phyloP scores from a whole-genome alignment of 257 asterid species.

The Buddleja alternifolia region DNA sequence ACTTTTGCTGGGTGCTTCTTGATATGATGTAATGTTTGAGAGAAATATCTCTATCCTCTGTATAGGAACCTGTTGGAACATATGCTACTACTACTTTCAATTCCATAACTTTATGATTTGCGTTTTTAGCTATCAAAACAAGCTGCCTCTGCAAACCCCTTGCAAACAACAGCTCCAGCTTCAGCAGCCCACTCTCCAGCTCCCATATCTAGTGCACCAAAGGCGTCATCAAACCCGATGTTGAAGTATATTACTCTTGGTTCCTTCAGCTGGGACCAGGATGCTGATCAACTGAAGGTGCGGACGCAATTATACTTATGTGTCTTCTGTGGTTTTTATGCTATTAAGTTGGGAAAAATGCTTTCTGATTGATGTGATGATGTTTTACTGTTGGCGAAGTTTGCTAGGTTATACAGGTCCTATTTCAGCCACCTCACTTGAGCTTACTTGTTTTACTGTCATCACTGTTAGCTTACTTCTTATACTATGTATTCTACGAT shows the following conservation, averaged over 20 bases:
- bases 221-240: constrained; percentile 35
- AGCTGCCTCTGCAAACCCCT: constrained; percentile 37
- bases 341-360: neutral
- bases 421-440: neutral
- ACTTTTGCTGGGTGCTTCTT: too few species aligned
- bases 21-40: neutral
- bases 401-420: neutral
- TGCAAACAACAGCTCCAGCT: constrained; percentile 40
- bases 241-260: constrained; percentile 56
- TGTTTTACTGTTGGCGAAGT: neutral
- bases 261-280: constrained; percentile 97
- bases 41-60: too few species aligned
- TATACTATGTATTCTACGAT: neutral
- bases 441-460: neutral
- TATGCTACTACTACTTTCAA: neutral
- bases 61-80: neutral
- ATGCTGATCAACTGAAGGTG: constrained; percentile 80
- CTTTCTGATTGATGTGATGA: neutral
- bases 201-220: constrained; percentile 38
- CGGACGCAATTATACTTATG: neutral
- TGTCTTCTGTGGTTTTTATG: neutral
- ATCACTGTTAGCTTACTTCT: neutral
- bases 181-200: constrained; percentile 24
- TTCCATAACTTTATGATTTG: neutral
- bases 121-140: constrained; percentile 49